Percentiles rank a stretch among this genome's conserved stretches.
These are phyloP conservation scores for Pseudogymnoascus sp. DNA, from an alignment of 2,329 filamentous ascomycete genomes.

Conservation along the genomic window DNA sequence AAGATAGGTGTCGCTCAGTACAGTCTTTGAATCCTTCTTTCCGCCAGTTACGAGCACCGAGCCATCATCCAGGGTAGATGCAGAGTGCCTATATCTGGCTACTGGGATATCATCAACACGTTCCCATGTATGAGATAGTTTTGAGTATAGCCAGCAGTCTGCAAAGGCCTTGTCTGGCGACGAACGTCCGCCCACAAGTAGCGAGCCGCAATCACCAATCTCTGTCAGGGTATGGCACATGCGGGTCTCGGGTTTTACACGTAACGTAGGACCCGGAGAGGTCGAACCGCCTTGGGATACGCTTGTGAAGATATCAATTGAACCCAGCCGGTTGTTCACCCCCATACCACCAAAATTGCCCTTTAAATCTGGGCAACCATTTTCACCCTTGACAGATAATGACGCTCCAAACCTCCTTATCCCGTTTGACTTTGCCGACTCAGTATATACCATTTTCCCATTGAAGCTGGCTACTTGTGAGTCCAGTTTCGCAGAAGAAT, in stretches of 20 bases:
- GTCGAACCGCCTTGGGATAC: not conserved
- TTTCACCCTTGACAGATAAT: conserved; percentile 33
- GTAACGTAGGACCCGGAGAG: conserved; percentile 14
- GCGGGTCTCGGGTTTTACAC: conserved; percentile 35
- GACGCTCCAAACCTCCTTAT: conserved; percentile 53
- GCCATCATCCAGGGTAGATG: conserved; percentile 42
- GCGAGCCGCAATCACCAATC: conserved; percentile 45
- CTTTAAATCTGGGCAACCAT: conserved; percentile 28
- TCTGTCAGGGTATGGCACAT: conserved; percentile 73
- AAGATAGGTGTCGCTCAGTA: conserved; percentile 20
- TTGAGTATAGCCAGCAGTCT: conserved; percentile 68
- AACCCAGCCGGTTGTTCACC: conserved; percentile 32
- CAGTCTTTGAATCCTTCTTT: conserved; percentile 23
- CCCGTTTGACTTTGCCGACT: conserved; percentile 34
- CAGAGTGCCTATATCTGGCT: conserved; percentile 68
- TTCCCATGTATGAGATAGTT: conserved; percentile 48
- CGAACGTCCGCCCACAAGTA: conserved; percentile 70
- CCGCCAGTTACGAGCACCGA: conserved; percentile 35
- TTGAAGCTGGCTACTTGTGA: not conserved
- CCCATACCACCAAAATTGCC: conserved; percentile 29
- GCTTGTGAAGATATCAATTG: conserved; percentile 40
- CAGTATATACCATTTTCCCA: conserved; percentile 28
- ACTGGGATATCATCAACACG: conserved; percentile 55
- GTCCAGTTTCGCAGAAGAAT: not conserved
- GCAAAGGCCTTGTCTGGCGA: conserved; percentile 60